These are phyloP conservation scores for Anisodus tanguticus DNA, from an alignment of 257 asterid species.

Conservation along the genomic window DNA sequence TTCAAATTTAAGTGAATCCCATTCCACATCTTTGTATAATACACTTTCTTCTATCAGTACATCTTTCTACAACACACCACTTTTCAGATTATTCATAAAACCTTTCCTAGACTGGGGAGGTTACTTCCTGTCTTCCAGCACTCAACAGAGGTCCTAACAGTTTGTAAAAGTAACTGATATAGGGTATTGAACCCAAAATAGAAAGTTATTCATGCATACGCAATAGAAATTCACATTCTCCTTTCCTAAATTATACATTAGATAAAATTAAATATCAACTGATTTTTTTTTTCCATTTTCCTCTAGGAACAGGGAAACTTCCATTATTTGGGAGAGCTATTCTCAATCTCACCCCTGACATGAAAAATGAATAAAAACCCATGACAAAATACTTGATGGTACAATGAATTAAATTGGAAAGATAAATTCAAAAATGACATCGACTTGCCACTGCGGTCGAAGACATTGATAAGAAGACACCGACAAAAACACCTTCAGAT, in stretches of 20 bases:
- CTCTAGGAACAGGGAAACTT: conserved; percentile 26
- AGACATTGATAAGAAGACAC: conserved; percentile 89
- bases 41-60: conserved; percentile 18
- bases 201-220: conserved; percentile 19
- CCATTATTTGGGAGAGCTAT: conserved; percentile 6
- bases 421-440: conserved; percentile 33
- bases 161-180: not conserved
- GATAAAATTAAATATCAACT: not conserved
- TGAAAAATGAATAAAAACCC: conserved; percentile 7
- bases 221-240: not conserved
- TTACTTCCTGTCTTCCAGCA: conserved; percentile 4
- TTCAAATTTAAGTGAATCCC: not conserved
- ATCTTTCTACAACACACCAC: not conserved
- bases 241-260: conserved; percentile 4
- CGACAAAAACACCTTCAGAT: conserved; percentile 92
- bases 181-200: not conserved
- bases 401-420: conserved; percentile 16
- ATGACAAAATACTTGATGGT: conserved; percentile 23
- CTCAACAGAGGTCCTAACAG: conserved; percentile 21
- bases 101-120: not conserved
- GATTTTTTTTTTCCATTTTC: not conserved
- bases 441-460: conserved; percentile 81
- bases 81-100: conserved; percentile 20
- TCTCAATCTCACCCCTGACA: conserved; percentile 23
- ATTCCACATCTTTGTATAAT: not conserved